Percentiles rank a stretch among this genome's conserved stretches.
Evolutionary conservation across 805 yeast genomes (phyloP).

Genomic region (Cyberlindnera euphorbiiphila): DNA sequence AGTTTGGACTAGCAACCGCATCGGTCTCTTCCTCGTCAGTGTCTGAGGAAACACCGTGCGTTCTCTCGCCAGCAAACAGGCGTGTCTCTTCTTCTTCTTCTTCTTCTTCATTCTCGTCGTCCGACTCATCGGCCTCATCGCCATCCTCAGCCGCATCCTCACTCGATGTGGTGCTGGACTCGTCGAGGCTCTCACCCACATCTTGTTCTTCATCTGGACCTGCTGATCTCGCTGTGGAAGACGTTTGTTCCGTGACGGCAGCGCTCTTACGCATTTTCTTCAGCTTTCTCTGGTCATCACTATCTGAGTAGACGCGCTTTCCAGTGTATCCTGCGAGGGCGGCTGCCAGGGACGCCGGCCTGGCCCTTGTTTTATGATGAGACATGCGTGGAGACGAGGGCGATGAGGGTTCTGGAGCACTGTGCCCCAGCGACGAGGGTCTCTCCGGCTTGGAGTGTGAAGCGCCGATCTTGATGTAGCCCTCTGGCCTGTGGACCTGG

Average conservation of each 20-base stretch:
- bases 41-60: constrained; percentile 4
- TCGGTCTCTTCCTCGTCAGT: constrained; percentile 19
- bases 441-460: constrained; percentile 7
- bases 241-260: neutral
- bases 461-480: constrained; percentile 38
- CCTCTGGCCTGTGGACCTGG: constrained; percentile 41
- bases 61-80: constrained; percentile 12
- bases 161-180: neutral
- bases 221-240: constrained; percentile 2
- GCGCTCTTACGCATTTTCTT: constrained; percentile 24
- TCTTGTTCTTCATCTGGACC: constrained; percentile 11
- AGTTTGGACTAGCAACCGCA: constrained; percentile 4
- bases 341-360: constrained; percentile 25
- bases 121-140: constrained; percentile 16
- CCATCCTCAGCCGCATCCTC: neutral
- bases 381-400: neutral
- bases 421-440: constrained; percentile 7
- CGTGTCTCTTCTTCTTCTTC: neutral
- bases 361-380: neutral
- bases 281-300: constrained; percentile 18
- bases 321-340: constrained; percentile 28
- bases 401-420: constrained; percentile 1
- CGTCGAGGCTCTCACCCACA: constrained; percentile 7
- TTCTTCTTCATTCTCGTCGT: constrained; percentile 33
- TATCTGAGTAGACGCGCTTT: constrained; percentile 22